Evolutionary conservation across 257 asterid genomes (phyloP).

Genomic region (Eustoma russellianum): DNA sequence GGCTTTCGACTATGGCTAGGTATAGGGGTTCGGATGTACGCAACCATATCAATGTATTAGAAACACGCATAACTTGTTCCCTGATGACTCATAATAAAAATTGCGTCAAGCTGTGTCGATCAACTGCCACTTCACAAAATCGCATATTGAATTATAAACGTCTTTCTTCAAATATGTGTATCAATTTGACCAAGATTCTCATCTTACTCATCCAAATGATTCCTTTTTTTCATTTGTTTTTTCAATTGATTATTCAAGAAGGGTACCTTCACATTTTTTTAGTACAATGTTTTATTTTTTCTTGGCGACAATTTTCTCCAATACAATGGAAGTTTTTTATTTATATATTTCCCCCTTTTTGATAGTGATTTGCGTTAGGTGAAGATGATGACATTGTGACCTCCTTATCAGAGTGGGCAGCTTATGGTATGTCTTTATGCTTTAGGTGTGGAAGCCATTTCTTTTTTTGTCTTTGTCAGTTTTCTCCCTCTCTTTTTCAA

Average conservation of each 20-base stretch:
- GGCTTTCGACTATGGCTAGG: too few relatives aligned
- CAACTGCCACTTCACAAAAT: too few relatives aligned
- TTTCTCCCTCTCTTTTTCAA: constrained; percentile 6
- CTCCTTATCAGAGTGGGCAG: constrained; percentile 42
- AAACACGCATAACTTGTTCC: too few relatives aligned
- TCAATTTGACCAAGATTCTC: too few relatives aligned
- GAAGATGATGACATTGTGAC: constrained; percentile 47
- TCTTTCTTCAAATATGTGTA: too few relatives aligned
- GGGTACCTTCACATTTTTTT: not conserved
- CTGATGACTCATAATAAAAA: too few relatives aligned
- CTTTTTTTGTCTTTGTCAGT: too few relatives aligned
- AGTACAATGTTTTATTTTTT: not conserved
- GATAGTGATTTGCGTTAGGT: constrained; percentile 70
- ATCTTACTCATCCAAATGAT: not conserved
- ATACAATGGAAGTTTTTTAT: not conserved
- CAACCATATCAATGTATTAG: too few relatives aligned
- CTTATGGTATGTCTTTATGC: constrained; percentile 30
- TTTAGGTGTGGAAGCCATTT: constrained; percentile 24
- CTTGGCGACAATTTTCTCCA: not conserved
- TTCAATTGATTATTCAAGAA: not conserved
- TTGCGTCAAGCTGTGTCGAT: too few relatives aligned
- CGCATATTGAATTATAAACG: too few relatives aligned
- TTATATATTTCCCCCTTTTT: not conserved
- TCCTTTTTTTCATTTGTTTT: not conserved
- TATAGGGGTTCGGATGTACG: too few relatives aligned